Percentiles rank a stretch among this genome's conserved stretches.
Evolutionary conservation across 1,284 basidiomycete species (phyloP).

Genomic region (Pseudozyma hubeiensis): DNA sequence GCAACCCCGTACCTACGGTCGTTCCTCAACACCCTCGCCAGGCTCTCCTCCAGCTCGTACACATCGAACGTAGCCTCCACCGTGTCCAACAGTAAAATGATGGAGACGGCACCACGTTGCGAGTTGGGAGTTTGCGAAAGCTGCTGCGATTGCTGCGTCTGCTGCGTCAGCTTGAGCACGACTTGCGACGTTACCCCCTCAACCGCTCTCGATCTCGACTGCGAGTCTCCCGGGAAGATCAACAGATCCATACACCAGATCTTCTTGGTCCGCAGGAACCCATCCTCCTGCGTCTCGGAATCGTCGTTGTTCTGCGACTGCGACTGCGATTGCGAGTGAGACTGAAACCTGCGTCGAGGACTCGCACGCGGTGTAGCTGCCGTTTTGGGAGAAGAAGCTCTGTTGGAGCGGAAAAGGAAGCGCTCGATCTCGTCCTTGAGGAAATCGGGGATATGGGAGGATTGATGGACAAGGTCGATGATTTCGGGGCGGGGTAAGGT

Average conservation of each 20-base stretch:
- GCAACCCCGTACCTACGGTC: conserved; percentile 25
- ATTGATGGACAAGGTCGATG: conserved; percentile 30
- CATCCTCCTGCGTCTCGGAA: conserved; percentile 47
- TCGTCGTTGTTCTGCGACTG: conserved; percentile 32
- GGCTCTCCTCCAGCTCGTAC: conserved; percentile 40
- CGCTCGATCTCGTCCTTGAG: conserved; percentile 47
- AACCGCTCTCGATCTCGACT: background rate
- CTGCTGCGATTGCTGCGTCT: conserved; percentile 12
- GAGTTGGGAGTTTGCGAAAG: background rate
- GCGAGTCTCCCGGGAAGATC: conserved; percentile 3
- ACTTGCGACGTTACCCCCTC: conserved; percentile 12
- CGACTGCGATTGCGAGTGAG: conserved; percentile 14
- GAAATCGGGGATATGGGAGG: conserved; percentile 28
- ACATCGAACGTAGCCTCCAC: conserved; percentile 31
- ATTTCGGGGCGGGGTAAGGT: conserved; percentile 28
- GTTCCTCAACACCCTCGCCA: conserved; percentile 14
- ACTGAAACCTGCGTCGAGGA: background rate
- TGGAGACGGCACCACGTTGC: background rate
- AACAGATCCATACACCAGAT: conserved; percentile 45
- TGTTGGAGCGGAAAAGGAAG: conserved; percentile 23
- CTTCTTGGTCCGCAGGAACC: conserved; percentile 32
- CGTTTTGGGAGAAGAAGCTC: conserved; percentile 12
- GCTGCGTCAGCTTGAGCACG: conserved; percentile 14
- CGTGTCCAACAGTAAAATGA: conserved; percentile 36
- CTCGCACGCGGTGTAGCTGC: background rate